Conservation (phyloP, 1,284 basidiomycete species). For the Ceratobasidium sp. region DNA sequence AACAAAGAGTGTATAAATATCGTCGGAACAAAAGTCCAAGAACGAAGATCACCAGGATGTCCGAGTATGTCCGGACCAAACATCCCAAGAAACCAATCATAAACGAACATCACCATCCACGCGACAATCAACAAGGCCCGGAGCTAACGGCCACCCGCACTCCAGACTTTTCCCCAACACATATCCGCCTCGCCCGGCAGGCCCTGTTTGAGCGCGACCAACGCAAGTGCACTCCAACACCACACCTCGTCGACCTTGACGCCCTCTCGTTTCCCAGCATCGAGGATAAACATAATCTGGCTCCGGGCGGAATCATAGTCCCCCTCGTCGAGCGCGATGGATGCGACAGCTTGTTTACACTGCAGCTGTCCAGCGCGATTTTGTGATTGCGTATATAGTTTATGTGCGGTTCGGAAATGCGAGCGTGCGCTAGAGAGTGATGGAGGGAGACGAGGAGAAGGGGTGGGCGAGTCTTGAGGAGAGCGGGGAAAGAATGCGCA, state of each 20-base stretch:
- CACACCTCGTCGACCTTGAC: conserved; percentile 28
- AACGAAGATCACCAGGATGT: too few species aligned
- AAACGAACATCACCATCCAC: not conserved
- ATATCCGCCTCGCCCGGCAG: conserved; percentile 7
- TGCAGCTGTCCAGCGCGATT: conserved; percentile 18
- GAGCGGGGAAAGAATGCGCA: not conserved
- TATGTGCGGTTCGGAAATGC: conserved; percentile 28
- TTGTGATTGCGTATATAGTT: conserved; percentile 13
- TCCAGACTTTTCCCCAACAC: conserved; percentile 8
- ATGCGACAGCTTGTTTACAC: conserved; percentile 29
- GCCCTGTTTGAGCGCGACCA: conserved; percentile 28
- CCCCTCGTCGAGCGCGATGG: conserved; percentile 26
- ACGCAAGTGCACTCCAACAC: conserved; percentile 27
- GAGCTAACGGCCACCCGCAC: not conserved
- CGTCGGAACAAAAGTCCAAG: too few species aligned
- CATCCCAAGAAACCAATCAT: not conserved
- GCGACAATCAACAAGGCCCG: not conserved
- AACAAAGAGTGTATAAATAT: too few species aligned
- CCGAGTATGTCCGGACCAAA: too few species aligned
- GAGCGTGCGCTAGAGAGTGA: conserved; percentile 19
- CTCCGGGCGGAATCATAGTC: conserved; percentile 35
- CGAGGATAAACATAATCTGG: conserved; percentile 30
- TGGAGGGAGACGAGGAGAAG: not conserved
- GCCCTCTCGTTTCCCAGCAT: conserved; percentile 27
- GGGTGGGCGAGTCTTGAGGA: not conserved